Conservation (phyloP, 2,329 filamentous ascomycete genomes). For the Celoporthe dispersa region DNA sequence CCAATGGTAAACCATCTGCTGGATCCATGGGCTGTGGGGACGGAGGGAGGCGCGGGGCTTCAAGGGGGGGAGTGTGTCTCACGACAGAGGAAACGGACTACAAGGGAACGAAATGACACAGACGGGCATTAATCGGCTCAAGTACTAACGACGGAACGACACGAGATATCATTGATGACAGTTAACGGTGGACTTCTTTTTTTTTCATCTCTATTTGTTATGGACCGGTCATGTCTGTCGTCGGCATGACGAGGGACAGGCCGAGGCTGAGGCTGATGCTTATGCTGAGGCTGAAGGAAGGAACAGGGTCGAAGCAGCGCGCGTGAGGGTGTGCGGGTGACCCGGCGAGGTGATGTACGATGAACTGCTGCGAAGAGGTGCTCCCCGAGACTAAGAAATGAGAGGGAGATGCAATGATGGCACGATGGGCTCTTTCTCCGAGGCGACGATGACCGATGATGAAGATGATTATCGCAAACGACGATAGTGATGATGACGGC, state of each 20-base stretch:
- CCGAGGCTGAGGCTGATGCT: not conserved
- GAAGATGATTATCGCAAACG: conserved; percentile 7
- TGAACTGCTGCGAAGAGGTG: conserved; percentile 17
- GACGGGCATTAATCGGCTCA: conserved; percentile 19
- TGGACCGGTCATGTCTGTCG: conserved; percentile 9
- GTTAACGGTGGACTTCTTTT: conserved; percentile 22
- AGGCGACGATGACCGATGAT: conserved; percentile 8
- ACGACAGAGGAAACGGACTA: conserved; percentile 14
- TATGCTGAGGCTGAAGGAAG: not conserved
- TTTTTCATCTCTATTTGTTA: conserved; percentile 10
- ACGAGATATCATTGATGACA: conserved; percentile 30
- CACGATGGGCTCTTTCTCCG: conserved; percentile 2
- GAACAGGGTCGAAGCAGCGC: not conserved
- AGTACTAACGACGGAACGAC: conserved; percentile 30
- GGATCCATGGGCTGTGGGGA: conserved; percentile 15
- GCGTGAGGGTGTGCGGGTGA: not conserved
- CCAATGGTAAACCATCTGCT: conserved; percentile 7
- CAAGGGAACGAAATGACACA: conserved; percentile 15
- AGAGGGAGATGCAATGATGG: conserved; percentile 10
- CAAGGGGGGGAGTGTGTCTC: conserved; percentile 5
- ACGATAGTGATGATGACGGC: conserved; percentile 6
- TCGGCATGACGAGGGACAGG: not conserved
- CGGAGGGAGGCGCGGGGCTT: conserved; percentile 10
- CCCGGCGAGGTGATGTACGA: conserved; percentile 20
- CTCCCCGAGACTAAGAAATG: conserved; percentile 15